Percentiles rank a stretch among this genome's conserved stretches.
These are phyloP conservation scores for Pseudoneurospora amorphoporcata DNA, from an alignment of 495 filamentous ascomycete species.

Conservation along the genomic window DNA sequence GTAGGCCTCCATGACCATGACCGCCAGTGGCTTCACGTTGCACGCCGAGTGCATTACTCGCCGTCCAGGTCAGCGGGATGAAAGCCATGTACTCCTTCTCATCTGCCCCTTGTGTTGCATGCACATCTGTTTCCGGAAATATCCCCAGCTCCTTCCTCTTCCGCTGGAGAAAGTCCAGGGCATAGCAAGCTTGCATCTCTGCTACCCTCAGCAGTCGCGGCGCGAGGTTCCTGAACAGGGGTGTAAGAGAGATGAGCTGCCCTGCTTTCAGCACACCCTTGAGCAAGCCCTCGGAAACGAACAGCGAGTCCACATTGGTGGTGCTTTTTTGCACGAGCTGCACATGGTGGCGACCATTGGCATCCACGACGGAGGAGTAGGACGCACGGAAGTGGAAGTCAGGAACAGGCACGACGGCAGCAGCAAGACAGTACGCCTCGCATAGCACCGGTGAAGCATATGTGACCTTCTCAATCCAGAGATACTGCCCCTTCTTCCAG, in stretches of 20 bases:
- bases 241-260: neutral
- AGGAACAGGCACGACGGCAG: neutral
- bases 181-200: neutral
- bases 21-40: neutral
- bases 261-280: neutral
- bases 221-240: neutral
- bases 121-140: neutral
- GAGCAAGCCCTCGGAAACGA: neutral
- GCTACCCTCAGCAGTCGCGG: neutral
- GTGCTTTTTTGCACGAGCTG: neutral
- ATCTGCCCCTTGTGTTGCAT: neutral
- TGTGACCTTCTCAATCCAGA: neutral
- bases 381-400: neutral
- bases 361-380: neutral
- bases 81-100: neutral
- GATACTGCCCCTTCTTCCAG: neutral
- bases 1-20: neutral
- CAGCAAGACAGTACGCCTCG: neutral
- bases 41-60: neutral
- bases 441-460: neutral
- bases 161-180: neutral
- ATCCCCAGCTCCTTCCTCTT: neutral
- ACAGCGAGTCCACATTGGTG: neutral
- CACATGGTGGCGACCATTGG: neutral
- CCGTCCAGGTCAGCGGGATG: neutral